A percentile compares a stretch with the other conserved stretches of the same genome.
phyloP scores from a whole-genome alignment of 2,329 filamentous ascomycete genomes.

The Lecanoromycetidae sp. region DNA sequence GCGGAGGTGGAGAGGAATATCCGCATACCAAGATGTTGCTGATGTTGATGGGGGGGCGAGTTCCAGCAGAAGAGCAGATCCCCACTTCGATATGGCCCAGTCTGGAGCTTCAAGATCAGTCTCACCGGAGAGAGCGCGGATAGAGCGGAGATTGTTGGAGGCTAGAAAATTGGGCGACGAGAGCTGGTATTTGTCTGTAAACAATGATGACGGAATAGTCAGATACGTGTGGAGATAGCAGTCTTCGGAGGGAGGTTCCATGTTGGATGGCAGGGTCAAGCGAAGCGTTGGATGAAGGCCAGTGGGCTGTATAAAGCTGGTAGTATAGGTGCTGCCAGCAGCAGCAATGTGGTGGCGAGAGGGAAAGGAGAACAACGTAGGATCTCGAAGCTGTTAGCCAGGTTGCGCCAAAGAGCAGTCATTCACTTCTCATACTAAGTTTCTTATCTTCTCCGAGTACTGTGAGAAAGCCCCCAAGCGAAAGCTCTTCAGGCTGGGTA shows the following conservation, averaged over 20 bases:
- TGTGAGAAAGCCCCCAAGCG: conserved; percentile 64
- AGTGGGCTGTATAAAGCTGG: conserved; percentile 55
- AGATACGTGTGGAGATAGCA: conserved; percentile 65
- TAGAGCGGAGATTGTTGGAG: conserved; percentile 62
- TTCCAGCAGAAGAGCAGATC: conserved; percentile 64
- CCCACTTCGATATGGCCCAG: conserved; percentile 67
- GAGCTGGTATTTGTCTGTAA: conserved; percentile 81
- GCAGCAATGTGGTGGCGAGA: conserved; percentile 56
- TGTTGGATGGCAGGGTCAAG: conserved; percentile 47
- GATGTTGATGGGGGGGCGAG: conserved; percentile 44
- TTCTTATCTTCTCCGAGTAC: conserved; percentile 64
- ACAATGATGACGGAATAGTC: conserved; percentile 68
- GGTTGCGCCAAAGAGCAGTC: conserved; percentile 10
- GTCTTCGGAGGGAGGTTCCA: conserved; percentile 35
- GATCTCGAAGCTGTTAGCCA: conserved; percentile 34
- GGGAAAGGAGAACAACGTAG: conserved; percentile 72
- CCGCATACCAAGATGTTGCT: conserved; percentile 43
- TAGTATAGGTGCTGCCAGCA: conserved; percentile 41
- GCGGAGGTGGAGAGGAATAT: conserved; percentile 73
- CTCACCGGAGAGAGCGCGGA: conserved; percentile 59
- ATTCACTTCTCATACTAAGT: conserved; percentile 38
- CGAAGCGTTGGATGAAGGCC: conserved; percentile 75
- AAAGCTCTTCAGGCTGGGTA: conserved; percentile 57
- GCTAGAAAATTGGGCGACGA: conserved; percentile 55
- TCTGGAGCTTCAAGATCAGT: conserved; percentile 85